Evolutionary conservation across 1,139 yeast genomes (phyloP), one percentile per base, ranked within the genome.

Genomic region (Suhomyces atakaporum): DNA sequence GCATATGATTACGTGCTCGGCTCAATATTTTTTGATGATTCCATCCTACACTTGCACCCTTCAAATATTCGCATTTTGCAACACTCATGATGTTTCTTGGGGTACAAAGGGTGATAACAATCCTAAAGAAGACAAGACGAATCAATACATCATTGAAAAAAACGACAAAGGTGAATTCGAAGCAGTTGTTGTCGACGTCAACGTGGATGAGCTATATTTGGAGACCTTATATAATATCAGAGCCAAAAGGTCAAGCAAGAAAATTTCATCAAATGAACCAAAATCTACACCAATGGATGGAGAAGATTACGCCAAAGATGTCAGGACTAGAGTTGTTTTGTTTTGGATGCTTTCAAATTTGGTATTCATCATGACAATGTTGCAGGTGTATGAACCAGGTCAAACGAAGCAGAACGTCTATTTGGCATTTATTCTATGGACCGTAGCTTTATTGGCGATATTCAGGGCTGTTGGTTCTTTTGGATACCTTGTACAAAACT

Each of bases 1-100:
- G 97, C 97, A 89, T 56, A 79, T 89, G 60, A 30, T 89, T 33
- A 84, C 96, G 1, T 88, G 95, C 32, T 80, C 94, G 0, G 45
- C 81, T 9, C 97, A 89, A 61, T 89, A 89, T 66, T 87, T 89
- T 63, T 60, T 88, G 54, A 76, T 90, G 73, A 72, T 89, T 38
- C 97, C 97, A n/a, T 82, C 92, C 1, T 89, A 87, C 58, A 83
- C 94, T 3, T 87, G 96, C 63, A 84, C 96, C 1, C 69, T 89
- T 44, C 97, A 89, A 61, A 87, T 89, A 39, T 89, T 87, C 65
- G 96, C 97, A 1, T 87, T 88, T 60, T 89, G 97, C 65, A 89
- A 89, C 57, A 88, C 96, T 4, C 96, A 89, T 63, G 97, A 89
- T 69, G 95, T 89, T 35, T 84, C 96, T 0, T 90, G 97, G 97